Evolutionary conservation across 306 rosid species (phyloP).

Genomic region (Oemleria cerasiformis): DNA sequence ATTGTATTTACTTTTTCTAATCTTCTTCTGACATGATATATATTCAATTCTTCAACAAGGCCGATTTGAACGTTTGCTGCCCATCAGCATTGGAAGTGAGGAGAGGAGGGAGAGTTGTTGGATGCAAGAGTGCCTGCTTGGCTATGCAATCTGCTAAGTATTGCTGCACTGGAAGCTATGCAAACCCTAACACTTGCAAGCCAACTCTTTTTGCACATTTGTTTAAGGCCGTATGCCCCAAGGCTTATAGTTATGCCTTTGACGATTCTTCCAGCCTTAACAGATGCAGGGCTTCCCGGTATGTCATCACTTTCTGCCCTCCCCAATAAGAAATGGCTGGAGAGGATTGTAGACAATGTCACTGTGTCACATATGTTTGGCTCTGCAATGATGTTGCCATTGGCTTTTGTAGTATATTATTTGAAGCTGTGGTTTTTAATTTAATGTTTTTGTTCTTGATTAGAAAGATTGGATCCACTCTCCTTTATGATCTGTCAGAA

Average conservation of each 20-base stretch:
- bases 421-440: not conserved
- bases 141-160: slow-evolving; percentile 95
- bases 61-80: slow-evolving; percentile 78
- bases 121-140: slow-evolving; percentile 94
- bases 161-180: slow-evolving; percentile 81
- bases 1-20: no score
- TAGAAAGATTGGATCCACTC: not conserved
- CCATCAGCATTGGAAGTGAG: slow-evolving; percentile 87
- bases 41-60: no score
- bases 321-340: slow-evolving; percentile 24
- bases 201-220: slow-evolving; percentile 84
- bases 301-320: slow-evolving; percentile 92
- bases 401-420: not conserved
- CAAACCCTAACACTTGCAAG: slow-evolving; percentile 77
- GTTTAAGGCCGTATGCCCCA: slow-evolving; percentile 96
- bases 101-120: slow-evolving; percentile 68
- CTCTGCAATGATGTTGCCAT: not conserved
- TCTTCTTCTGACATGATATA: no score
- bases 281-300: slow-evolving; percentile 79
- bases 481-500: slow-evolving; percentile 11
- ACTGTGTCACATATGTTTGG: not conserved
- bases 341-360: not conserved
- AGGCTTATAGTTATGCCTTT: slow-evolving; percentile 93
- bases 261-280: slow-evolving; percentile 88
- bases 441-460: not conserved